phyloP scores from a whole-genome alignment of 495 filamentous ascomycete species.

The Darksidea phi region DNA sequence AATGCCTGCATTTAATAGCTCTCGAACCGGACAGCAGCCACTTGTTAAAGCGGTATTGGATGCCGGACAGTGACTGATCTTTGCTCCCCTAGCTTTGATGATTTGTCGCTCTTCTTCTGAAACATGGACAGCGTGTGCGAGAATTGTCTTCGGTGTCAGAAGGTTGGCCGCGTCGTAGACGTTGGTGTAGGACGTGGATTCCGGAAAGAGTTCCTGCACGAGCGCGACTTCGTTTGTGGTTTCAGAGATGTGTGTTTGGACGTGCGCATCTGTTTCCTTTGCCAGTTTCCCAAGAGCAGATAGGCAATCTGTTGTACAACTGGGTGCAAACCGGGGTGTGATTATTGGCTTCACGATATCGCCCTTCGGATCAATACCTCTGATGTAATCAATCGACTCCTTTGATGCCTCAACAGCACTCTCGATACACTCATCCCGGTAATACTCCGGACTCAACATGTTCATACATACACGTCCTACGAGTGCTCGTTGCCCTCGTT shows the following conservation, averaged over 20 bases:
- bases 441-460: slow-evolving; percentile 66
- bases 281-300: slow-evolving; percentile 62
- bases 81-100: slow-evolving; percentile 58
- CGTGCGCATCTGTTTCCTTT: slow-evolving; percentile 56
- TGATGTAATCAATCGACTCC: slow-evolving; percentile 66
- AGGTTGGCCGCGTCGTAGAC: slow-evolving; percentile 77
- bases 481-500: slow-evolving; percentile 79
- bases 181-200: slow-evolving; percentile 60
- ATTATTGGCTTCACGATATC: slow-evolving; percentile 72
- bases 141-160: slow-evolving; percentile 68
- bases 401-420: slow-evolving; percentile 57
- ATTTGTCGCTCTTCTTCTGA: slow-evolving; percentile 60
- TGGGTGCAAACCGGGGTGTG: slow-evolving; percentile 87
- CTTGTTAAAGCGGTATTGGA: slow-evolving; percentile 77
- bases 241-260: slow-evolving; percentile 93
- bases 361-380: slow-evolving; percentile 59
- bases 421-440: slow-evolving; percentile 65
- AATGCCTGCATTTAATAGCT: slow-evolving; percentile 70
- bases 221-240: slow-evolving; percentile 71
- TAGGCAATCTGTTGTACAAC: slow-evolving; percentile 64
- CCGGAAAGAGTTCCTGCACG: slow-evolving; percentile 69
- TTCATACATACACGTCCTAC: slow-evolving; percentile 95
- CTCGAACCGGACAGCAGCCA: slow-evolving; percentile 69
- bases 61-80: slow-evolving; percentile 82
- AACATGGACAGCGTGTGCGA: slow-evolving; percentile 85